Base-by-base conservation (phyloP, 352 stramenopile species). In the Discostella stelligera region DNA sequence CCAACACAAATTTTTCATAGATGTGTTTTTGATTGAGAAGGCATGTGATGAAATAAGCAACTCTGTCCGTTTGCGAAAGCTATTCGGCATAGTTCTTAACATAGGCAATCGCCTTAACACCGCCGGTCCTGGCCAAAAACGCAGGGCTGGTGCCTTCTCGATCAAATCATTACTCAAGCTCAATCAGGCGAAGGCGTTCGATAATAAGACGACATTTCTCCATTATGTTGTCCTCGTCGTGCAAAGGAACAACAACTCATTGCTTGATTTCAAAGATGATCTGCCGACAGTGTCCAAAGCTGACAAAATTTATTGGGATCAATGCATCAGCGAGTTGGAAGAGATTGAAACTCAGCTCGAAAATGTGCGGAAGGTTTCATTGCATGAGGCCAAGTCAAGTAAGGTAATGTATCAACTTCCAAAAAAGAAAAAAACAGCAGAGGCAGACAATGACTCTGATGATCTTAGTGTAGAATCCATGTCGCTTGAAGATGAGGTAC, bases 151-250 rank as follows among this genome's bases (percentile, higher is more conserved):
- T 18, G 88, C 82, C 16, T 91, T 93, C 64, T 83, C 85, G n/a
- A 71, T 93, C 0, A 83, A 90, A 63, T 91, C 85, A 21, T 74
- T 93, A n/a, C 76, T 90, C 8, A 95, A 95, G 71, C 77, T 95
- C 14, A 93, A 89, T 54, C 81, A 91, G 64, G 89, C 90, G 1
- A 95, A 95, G 78, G 91, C 91, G 16, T 94, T 94, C 66, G 91
- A 98, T 77, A 95, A 98, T 73, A 98, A 98, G 76, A 98, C 96
- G 10, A 98, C 96, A 0, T 96, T 98, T 58, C 85, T 99, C 32
- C 95, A 98, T 70, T 98, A 98, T 80, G 86, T 99, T 10, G 94
- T 98, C 2, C 93, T 96, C 18, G 87, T 99, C 23, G 90, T 98
- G 20, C 95, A 97, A 71, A 95, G 97, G 75, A 98, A 98, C 72